Conservation (phyloP, 2,329 filamentous ascomycete species). For the Fusarium globosum region DNA sequence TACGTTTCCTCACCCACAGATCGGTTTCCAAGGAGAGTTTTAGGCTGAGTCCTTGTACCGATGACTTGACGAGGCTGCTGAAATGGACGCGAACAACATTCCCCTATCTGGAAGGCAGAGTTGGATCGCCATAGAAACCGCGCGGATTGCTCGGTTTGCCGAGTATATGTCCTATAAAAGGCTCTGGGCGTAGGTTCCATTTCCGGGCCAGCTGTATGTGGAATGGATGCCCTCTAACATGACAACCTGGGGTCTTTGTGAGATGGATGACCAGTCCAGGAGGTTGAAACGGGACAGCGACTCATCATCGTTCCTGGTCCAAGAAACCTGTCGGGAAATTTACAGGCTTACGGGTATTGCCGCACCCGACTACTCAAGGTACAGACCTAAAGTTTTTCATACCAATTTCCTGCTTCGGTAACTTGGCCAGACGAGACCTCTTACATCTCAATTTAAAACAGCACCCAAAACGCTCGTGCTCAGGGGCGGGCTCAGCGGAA, state of each 20-base stretch:
- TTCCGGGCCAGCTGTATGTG: not conserved
- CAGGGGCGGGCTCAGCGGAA: fast-evolving
- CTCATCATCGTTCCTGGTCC: too few species aligned
- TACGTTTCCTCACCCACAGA: not conserved
- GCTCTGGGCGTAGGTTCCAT: not conserved
- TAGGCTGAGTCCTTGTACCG: not conserved
- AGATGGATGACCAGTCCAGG: not conserved
- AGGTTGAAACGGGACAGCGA: not conserved
- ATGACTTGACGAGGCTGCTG: not conserved
- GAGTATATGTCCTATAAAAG: not conserved
- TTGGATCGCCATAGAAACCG: not conserved
- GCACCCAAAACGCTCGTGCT: not conserved
- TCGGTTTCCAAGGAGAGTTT: not conserved
- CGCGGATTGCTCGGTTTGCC: not conserved
- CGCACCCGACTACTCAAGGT: too few species aligned
- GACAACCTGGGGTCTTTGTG: not conserved
- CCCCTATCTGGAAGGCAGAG: fast-evolving
- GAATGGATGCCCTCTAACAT: not conserved
- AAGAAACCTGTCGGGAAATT: too few species aligned
- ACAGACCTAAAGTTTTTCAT: too few species aligned
- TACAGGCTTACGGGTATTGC: too few species aligned
- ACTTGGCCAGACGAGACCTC: not conserved
- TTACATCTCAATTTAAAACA: not conserved
- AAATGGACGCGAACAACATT: not conserved
- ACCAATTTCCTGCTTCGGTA: not conserved